These are phyloP conservation scores for Ilex paraguariensis DNA, from an alignment of 305 asterid genomes.

Conservation along the genomic window DNA sequence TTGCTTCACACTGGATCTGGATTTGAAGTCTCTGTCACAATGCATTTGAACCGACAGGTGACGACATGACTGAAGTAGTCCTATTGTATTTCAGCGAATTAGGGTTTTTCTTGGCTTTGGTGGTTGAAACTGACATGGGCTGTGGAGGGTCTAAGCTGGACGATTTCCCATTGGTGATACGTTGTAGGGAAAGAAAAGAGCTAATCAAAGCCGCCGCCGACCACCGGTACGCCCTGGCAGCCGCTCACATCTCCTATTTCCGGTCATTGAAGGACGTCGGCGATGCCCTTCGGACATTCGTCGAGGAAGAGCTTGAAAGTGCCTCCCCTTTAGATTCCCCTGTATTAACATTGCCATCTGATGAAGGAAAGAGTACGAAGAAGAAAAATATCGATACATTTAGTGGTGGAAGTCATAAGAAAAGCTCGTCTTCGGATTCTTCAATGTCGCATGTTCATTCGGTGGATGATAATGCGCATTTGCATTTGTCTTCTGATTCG, in stretches of 20 bases:
- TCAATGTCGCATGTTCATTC: constrained; percentile 2
- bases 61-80: no score
- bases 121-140: constrained; percentile 42
- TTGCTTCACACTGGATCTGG: no score
- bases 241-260: constrained; percentile 82
- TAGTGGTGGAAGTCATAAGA: neutral
- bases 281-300: constrained; percentile 76
- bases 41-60: no score
- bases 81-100: neutral
- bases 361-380: neutral
- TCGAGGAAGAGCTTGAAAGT: constrained; percentile 69
- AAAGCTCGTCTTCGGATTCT: neutral
- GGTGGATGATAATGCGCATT: constrained; percentile 24
- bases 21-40: no score
- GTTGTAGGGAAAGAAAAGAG: constrained; percentile 78
- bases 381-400: neutral
- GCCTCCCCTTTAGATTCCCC: constrained; percentile 56
- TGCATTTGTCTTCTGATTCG: constrained; percentile 41
- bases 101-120: constrained; percentile 1
- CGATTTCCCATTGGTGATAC: constrained; percentile 64
- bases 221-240: constrained; percentile 84
- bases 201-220: constrained; percentile 77
- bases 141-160: constrained; percentile 79
- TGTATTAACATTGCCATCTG: constrained; percentile 54
- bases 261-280: constrained; percentile 75